Percentiles rank a stretch among this genome's conserved stretches.
These are phyloP conservation scores for Noccaea bulbosa DNA, from an alignment of 345 rosid species.

Conservation along the genomic window DNA sequence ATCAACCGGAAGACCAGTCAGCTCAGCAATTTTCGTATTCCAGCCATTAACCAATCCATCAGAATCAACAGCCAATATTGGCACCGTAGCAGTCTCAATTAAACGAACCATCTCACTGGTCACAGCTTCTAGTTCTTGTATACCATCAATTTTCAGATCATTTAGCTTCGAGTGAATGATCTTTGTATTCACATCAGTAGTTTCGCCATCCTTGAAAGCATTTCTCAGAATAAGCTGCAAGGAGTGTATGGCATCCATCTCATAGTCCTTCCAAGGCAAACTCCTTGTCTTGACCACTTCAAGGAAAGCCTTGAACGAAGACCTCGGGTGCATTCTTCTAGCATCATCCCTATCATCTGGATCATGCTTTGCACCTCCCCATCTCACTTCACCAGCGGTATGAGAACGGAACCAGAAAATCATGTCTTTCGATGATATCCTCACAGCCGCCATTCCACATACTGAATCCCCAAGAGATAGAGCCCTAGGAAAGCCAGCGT, in stretches of 20 bases:
- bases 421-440: constrained; percentile 70
- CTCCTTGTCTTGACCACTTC: constrained; percentile 88
- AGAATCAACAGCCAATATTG: constrained; percentile 86
- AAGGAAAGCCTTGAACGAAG: constrained; percentile 94
- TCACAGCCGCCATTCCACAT: constrained; percentile 99
- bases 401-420: constrained; percentile 95
- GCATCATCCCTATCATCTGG: constrained; percentile 76
- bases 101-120: constrained; percentile 94
- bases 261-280: constrained; percentile 93
- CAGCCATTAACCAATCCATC: constrained; percentile 92
- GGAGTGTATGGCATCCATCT: constrained; percentile 98
- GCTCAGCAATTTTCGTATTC: constrained; percentile 89
- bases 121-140: constrained; percentile 91
- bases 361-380: constrained; percentile 98
- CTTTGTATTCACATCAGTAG: constrained; percentile 50
- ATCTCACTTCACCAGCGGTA: constrained; percentile 80
- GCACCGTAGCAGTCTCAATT: constrained; percentile 92
- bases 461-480: constrained; percentile 66
- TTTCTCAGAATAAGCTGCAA: constrained; percentile 92
- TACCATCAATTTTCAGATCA: constrained; percentile 82
- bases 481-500: constrained; percentile 88
- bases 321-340: constrained; percentile 93
- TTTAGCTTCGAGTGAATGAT: constrained; percentile 63
- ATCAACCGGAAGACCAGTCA: constrained; percentile 83
- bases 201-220: constrained; percentile 64